Base-by-base conservation (phyloP, 805 yeast species). In the Yarrowia alimentaria region DNA sequence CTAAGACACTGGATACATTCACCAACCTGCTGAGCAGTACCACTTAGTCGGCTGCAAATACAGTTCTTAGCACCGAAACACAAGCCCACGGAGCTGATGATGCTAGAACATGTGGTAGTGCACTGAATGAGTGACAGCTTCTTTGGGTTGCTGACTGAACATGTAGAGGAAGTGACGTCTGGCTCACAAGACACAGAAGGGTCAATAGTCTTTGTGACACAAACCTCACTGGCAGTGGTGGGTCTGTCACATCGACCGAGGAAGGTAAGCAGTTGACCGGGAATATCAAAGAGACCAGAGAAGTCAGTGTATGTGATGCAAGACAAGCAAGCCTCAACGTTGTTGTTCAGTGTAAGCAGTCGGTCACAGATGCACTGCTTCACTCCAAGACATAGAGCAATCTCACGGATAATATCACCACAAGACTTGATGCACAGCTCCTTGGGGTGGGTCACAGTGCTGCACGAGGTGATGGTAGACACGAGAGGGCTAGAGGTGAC, bases 321-420 rank as follows among this genome's bases (percentile, higher is more conserved):
- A 11, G 28, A 25, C 21, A 35, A 18, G 8, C 38, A 34, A 18
- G 19, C 19, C 28, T 34, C 38, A 3, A 34, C 38, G 18, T 34
- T 34, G 28, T 34, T 13, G 38, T 21, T 34, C n/a, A 21, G 6
- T 3, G 25, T 34, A 5, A 34, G 13, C 5, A 34, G 6, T 13
- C 38, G 26, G n/a, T 34, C 38, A 13, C 38, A 34, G 26, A 34
- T 34, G 7, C 38, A 34, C 26, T 34, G 38, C 38, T 34, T n/a
- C 1, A 34, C 19, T 8, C 38, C 38, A 20, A 34, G 26, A 17
- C 43, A 35, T 8, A 35, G 43, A 6, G 43, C 43, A 17, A 35
- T 35, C 14, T 26, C 32, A 26, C 48, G 24, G 13, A 40, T 29
- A 19, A 40, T 19, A 13, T 40, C 48, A 4, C 33, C 32, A 19